Base-by-base conservation (phyloP, 2,329 filamentous ascomycete species). In the Periconia sp. region DNA sequence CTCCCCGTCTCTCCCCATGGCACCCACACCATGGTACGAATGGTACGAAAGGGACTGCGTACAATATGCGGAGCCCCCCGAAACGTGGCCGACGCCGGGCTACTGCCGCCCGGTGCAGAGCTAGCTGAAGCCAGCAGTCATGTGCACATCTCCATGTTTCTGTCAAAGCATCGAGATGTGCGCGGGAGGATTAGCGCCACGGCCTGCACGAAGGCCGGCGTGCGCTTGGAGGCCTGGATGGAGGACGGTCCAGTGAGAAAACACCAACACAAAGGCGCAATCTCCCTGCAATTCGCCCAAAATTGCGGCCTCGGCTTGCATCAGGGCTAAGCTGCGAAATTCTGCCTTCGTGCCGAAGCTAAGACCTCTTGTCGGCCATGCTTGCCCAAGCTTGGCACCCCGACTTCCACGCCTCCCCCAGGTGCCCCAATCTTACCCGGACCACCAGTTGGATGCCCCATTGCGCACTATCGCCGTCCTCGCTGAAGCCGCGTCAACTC, bases 381-480 rank as follows among this genome's bases (percentile, higher is more conserved):
- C 58, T 66, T 65, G 51, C 48, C 40, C 44, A 39, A 49, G 50
- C 60, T 64, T 65, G 52, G 59, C 47, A 48, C 61, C 58, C 63
- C 58, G 57, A 54, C 52, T 66, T 59, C 56, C 46, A 49, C 50
- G 43, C 49, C 54, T 52, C 53, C 55, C 56, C 56, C 52, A 43
- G 48, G 46, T 46, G 40, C 36, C 51, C 52, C 54, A 58, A 53
- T 55, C 44, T 50, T 40, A 53, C 54, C 53, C 54, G 56, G 56
- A 51, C 61, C 60, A 61, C 57, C 56, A 57, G 63, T 59, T 65
- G 53, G 49, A 46, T 55, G 43, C 54, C 56, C 36, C 25, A 50
- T 54, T 38, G 42, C 50, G 58, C 46, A 40, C 50, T 33, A 48
- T 45, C 39, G 36, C 52, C 50, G 47, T 43, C 38, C 13, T 29